Base-by-base conservation (phyloP, 2,329 filamentous ascomycete genomes). In the Fusarium floridanum region DNA sequence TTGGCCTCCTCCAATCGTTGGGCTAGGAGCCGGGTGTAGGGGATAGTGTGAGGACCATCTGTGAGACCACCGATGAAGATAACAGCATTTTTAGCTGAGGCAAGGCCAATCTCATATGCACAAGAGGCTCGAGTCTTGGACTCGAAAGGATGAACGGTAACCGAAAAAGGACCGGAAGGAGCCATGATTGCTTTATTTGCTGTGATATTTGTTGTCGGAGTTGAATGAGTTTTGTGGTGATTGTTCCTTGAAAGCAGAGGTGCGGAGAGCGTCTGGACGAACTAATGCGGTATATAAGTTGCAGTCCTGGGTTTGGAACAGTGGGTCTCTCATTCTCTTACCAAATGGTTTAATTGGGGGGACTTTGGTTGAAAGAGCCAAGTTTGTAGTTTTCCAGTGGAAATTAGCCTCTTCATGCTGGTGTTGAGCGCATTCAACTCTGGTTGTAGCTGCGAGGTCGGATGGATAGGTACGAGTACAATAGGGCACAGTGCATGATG, bases 11-110 rank as follows among this genome's bases (percentile, higher is more conserved):
- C 83, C 6, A 90, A 80, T 59, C 81, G 81, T 43, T 81, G 79
- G 16, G 88, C 86, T 65, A 91, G 81, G 2, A 81, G 78, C 6
- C 85, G 84, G 57, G 86, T 83, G 69, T 93, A 94, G 1, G 86
- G 83, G 10, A 93, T 87, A 0, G 90, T 91, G 72, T 93, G 89
- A 68, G 92, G 89, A 2, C 92, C 92, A 81, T 94, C 93, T 41
- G 88, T 88, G 17, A 95, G 88, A 39, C 93, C 93, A 71, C 91
- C 92, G 72, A 94, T 87, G 83, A 93, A 93, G 70, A 95, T 82
- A 64, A 95, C 82, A 4, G 90, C 91, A 81, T 94, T 90, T 60
- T 80, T 84, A 67, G 84, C 81, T 45, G 82, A 77, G 12, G 75
- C 48, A 17, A 81, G 79, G 27, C 87, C 86, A 20, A 83, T 77